A percentile compares a stretch with the other conserved stretches of the same genome.
These are phyloP conservation scores for Suillus luteus DNA, from an alignment of 768 basidiomycete genomes.

Conservation along the genomic window DNA sequence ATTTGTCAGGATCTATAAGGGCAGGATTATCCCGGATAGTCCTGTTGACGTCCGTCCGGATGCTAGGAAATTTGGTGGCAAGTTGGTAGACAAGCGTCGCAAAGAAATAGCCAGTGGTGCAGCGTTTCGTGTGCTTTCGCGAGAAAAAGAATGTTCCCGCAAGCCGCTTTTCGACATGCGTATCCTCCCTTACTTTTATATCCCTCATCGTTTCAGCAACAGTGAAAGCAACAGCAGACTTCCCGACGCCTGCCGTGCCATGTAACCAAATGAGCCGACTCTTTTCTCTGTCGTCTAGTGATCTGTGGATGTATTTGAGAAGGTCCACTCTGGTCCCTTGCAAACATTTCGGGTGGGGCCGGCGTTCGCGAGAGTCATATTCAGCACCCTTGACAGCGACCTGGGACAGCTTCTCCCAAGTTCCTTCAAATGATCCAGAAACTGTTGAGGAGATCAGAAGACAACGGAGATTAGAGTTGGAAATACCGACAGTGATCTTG, in stretches of 20 bases:
- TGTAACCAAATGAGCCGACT: neutral
- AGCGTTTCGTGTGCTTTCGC: neutral
- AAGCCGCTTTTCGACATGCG: neutral
- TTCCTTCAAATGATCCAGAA: neutral
- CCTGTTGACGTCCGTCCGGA: neutral
- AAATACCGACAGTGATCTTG: neutral
- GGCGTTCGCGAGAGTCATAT: conserved; percentile 2
- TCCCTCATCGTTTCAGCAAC: neutral
- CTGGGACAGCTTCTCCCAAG: conserved; percentile 1
- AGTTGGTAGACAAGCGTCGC: neutral
- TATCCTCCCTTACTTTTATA: neutral
- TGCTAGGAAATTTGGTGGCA: neutral
- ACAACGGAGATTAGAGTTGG: neutral
- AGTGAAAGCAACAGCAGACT: conserved; percentile 2
- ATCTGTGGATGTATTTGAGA: neutral
- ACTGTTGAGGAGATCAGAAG: neutral
- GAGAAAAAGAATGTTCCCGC: neutral
- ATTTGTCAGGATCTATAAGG: neutral
- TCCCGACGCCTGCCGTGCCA: conserved; percentile 1
- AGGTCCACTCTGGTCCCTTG: neutral
- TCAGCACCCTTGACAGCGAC: conserved; percentile 3
- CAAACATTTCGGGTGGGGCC: conserved; percentile 2
- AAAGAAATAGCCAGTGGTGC: conserved; percentile 2
- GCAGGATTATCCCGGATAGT: neutral
- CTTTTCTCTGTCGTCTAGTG: neutral